A percentile compares a stretch with the other conserved stretches of the same genome.
phyloP scores from a whole-genome alignment of 257 asterid genomes.

The Lavandula angustifolia region DNA sequence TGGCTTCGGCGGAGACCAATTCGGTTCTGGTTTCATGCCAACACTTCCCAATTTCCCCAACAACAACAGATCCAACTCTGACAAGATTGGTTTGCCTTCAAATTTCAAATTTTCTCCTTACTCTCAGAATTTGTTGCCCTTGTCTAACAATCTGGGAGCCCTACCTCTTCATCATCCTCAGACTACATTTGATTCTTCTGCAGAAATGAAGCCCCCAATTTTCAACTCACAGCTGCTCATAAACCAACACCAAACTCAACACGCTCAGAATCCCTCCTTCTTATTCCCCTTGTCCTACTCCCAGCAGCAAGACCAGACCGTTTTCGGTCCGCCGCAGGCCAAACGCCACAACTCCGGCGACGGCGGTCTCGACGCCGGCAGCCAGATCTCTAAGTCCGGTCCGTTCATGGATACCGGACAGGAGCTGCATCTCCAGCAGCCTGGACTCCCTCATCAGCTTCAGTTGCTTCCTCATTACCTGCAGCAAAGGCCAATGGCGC shows the following conservation, averaged over 20 bases:
- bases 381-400: constrained; percentile 44
- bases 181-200: constrained; percentile 44
- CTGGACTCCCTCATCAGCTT: constrained; percentile 46
- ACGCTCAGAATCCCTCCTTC: constrained; percentile 55
- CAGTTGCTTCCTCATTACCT: constrained; percentile 59
- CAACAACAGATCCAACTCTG: constrained; percentile 36
- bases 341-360: constrained; percentile 64
- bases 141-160: constrained; percentile 45
- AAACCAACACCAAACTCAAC: constrained; percentile 70
- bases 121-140: constrained; percentile 36
- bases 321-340: constrained; percentile 56
- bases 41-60: constrained; percentile 42
- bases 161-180: constrained; percentile 39
- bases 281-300: constrained; percentile 55
- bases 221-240: constrained; percentile 60
- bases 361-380: constrained; percentile 24
- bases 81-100: constrained; percentile 43
- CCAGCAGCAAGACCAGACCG: constrained; percentile 60
- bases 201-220: constrained; percentile 57
- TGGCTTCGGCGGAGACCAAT: constrained; percentile 53
- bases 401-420: too few relatives aligned
- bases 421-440: too few relatives aligned
- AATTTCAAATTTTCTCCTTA: constrained; percentile 39
- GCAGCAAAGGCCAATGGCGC: constrained; percentile 51
- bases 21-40: constrained; percentile 44